phyloP scores from a whole-genome alignment of 306 rosid species.

The Myrica gale region DNA sequence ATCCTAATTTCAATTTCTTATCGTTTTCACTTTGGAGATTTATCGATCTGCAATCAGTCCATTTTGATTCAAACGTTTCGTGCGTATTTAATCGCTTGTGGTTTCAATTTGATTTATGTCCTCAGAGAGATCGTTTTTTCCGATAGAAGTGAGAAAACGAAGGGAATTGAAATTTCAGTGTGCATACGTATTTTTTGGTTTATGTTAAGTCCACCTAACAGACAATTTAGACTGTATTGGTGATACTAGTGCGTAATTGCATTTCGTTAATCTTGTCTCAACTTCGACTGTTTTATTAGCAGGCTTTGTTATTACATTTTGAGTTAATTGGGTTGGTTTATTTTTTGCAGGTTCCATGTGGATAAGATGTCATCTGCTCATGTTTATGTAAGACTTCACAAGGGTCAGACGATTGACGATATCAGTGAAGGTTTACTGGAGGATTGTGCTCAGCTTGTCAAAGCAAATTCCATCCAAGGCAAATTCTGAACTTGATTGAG shows the following conservation, averaged over 20 bases:
- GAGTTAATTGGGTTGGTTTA: conserved; percentile 5
- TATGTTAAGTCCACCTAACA: background rate
- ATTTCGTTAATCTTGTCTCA: background rate
- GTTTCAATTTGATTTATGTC: too few relatives aligned
- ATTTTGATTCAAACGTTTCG: background rate
- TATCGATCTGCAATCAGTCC: too few relatives aligned
- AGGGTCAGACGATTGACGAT: conserved; percentile 84
- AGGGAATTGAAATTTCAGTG: background rate
- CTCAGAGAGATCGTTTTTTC: too few relatives aligned
- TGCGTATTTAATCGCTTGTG: too few relatives aligned
- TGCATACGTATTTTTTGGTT: background rate
- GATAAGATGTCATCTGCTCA: conserved; percentile 99
- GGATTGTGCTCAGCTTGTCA: conserved; percentile 96
- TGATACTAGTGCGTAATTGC: background rate
- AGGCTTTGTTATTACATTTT: background rate
- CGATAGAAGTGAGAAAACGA: background rate
- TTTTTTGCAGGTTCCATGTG: conserved; percentile 77
- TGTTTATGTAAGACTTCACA: conserved; percentile 87
- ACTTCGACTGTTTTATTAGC: background rate
- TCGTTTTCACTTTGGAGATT: background rate
- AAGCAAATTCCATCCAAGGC: conserved; percentile 99
- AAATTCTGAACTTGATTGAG: conserved; percentile 12
- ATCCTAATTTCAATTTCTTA: background rate
- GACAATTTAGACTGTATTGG: background rate
- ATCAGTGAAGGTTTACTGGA: conserved; percentile 83